phyloP scores from a whole-genome alignment of 257 asterid species.

The Nicotiana noctiflora region DNA sequence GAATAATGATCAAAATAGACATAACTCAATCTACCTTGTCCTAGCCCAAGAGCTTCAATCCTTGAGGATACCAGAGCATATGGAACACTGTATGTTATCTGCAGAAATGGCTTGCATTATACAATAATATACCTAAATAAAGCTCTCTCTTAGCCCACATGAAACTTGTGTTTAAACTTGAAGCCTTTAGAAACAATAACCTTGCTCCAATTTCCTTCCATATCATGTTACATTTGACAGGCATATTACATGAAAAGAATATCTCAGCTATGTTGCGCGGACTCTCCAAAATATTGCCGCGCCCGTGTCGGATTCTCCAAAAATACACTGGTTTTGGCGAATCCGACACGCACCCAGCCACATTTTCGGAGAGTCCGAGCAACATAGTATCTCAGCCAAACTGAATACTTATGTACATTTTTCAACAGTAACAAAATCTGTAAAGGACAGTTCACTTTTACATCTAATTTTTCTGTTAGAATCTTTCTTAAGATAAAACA shows the following conservation, averaged over 20 bases:
- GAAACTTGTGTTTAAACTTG: slow-evolving; percentile 1
- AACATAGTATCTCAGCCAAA: background rate
- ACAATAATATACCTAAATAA: background rate
- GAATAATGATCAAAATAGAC: slow-evolving; percentile 11
- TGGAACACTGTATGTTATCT: slow-evolving; percentile 87
- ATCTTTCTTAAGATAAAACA: background rate
- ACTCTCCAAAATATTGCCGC: too few species aligned
- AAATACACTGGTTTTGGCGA: too few species aligned
- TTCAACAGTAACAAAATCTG: background rate
- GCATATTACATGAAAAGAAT: background rate
- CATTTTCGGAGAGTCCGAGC: too few species aligned
- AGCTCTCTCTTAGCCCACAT: background rate
- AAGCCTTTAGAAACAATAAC: background rate
- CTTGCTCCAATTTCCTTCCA: background rate
- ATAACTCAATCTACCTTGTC: slow-evolving; percentile 61
- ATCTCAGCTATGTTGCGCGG: too few species aligned
- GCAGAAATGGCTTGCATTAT: slow-evolving; percentile 23
- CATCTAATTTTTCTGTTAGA: background rate
- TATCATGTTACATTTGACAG: background rate
- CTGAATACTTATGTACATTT: background rate
- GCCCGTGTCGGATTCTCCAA: too few species aligned
- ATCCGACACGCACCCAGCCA: too few species aligned
- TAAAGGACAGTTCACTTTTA: background rate
- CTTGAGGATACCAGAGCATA: slow-evolving; percentile 78
- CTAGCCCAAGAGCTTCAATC: slow-evolving; percentile 74